phyloP scores from a whole-genome alignment of 73 alveolate genomes.

The Paramecium biaurelia region DNA sequence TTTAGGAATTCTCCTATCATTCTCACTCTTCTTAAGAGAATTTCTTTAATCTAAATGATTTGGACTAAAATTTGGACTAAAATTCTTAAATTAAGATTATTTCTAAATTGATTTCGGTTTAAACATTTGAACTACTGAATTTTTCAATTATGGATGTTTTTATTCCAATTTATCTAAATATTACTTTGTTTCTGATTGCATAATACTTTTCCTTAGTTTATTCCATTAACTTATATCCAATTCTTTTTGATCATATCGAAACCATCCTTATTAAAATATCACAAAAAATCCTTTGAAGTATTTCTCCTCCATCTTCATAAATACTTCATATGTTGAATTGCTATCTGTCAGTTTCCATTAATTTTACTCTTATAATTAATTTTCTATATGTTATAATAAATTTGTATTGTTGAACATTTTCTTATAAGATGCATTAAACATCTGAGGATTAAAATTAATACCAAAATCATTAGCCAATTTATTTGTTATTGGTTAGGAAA shows the following conservation, averaged over 20 bases:
- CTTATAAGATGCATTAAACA: not conserved
- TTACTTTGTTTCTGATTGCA: not conserved
- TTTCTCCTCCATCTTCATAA: constrained; percentile 45
- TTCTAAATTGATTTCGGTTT: not conserved
- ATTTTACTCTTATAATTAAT: not conserved
- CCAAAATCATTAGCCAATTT: not conserved
- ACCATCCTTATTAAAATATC: constrained; percentile 13
- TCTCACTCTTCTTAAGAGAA: not conserved
- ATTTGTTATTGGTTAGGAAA: not conserved
- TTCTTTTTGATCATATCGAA: not conserved
- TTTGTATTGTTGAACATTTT: not conserved
- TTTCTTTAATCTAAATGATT: not conserved
- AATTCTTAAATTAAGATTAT: not conserved
- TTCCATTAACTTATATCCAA: not conserved
- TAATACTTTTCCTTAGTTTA: not conserved
- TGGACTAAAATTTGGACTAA: not conserved
- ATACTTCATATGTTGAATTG: not conserved
- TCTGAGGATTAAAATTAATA: not conserved
- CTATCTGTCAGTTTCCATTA: not conserved
- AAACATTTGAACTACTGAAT: constrained; percentile 21
- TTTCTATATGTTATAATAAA: not conserved
- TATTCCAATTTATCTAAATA: constrained; percentile 34
- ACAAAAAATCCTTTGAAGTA: constrained; percentile 19
- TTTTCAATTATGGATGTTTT: not conserved
- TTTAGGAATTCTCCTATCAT: not conserved